Evolutionary conservation across 371 early-diverging fungal species (phyloP).

Genomic region (Synchytrium microbalum): DNA sequence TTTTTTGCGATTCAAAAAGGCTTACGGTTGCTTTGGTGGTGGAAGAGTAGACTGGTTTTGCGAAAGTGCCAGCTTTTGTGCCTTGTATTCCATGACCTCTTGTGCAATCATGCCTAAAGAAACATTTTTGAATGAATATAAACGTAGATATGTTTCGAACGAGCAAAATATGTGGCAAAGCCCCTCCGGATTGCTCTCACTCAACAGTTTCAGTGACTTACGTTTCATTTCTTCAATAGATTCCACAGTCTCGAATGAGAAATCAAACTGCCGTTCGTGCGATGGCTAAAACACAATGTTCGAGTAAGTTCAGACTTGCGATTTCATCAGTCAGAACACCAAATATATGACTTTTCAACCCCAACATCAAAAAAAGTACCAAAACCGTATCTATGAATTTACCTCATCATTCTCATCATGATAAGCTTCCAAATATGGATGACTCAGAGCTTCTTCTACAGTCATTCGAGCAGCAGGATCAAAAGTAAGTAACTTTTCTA

Average conservation of each 20-base stretch:
- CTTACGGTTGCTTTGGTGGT: slow-evolving; percentile 13
- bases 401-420: slow-evolving; percentile 90
- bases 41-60: slow-evolving; percentile 14
- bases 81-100: slow-evolving; percentile 62
- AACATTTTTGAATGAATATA: not conserved
- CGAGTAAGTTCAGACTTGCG: not conserved
- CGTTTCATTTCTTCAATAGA: slow-evolving; percentile 82
- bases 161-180: slow-evolving; percentile 4
- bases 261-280: slow-evolving; percentile 61
- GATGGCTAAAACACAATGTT: slow-evolving; percentile 10
- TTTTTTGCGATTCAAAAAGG: no score
- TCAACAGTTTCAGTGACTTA: slow-evolving; percentile 25
- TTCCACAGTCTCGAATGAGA: slow-evolving; percentile 84
- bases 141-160: not conserved
- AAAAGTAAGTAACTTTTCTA: slow-evolving; percentile 86
- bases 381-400: not conserved
- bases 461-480: slow-evolving; percentile 88
- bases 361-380: not conserved
- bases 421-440: slow-evolving; percentile 83
- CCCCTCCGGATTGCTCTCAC: not conserved
- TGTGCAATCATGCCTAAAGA: slow-evolving; percentile 69
- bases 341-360: not conserved
- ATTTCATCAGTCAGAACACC: not conserved
- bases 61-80: slow-evolving; percentile 12
- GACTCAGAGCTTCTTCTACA: slow-evolving; percentile 77